Base-by-base conservation (phyloP, 1,284 basidiomycete species). In the Marasmius oreades region DNA sequence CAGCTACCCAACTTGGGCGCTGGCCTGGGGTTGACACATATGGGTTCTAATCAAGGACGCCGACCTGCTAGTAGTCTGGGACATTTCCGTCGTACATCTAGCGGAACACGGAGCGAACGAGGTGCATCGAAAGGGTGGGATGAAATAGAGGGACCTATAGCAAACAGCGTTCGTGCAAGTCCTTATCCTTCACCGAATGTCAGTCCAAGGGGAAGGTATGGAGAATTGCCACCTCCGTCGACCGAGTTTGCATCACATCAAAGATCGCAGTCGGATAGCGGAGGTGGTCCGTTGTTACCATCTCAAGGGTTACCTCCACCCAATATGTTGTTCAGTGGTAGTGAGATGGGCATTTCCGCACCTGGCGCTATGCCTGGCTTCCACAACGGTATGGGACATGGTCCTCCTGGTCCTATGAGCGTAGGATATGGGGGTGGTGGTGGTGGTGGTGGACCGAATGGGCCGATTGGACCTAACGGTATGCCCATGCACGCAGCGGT, bases 141-240 rank as follows among this genome's bases (percentile, higher is more conserved):
- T 12, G 18, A 31, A 16, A 24, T 14, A 22, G 28, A 18, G 10
- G 45, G 14, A 24, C 45, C 6, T 43, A 18, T 73, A 70, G 22
- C 69, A 64, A 33, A 68, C 61, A 16, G 62, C 59, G 14, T 65
- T 65, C 71, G 74, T 2, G 61, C 70, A 20, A 71, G 69, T 47
- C 76, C 77, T 11, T 78, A 78, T 55, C 75, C 75, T 1, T 73
- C 71, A 48, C 76, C 77, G 20, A 70, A 68, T 33, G 74, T 70
- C 14, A 75, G 73, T 52, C 62, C 62, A 28, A 45, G 61, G 14
- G 52, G 33, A 18, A 52, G 52, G 23, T 53, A 48, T 23, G 48
- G 57, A 8, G 62, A 64, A 5, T 51, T 64, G 33, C 62, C 62
- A 20, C 42, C 52, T 36, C 24, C 44, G 44, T 24, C 20, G 44